Evolutionary conservation across 257 asterid genomes (phyloP), one percentile per base, ranked within the genome.

Genomic region (Parsonsia alboflavescens): DNA sequence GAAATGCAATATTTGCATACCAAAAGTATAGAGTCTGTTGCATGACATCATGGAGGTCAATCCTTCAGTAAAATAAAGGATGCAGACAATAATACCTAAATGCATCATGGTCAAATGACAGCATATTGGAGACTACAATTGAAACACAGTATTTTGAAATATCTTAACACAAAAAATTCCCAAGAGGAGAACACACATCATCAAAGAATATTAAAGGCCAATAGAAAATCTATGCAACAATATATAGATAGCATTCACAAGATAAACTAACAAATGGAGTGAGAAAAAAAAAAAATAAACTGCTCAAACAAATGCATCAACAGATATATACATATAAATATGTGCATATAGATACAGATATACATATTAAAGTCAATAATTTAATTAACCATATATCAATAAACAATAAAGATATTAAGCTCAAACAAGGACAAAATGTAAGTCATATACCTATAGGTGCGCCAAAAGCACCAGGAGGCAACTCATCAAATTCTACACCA

Each of bases 401-500:
- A 28, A 19, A 58, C 52, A 76, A 26, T 16, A 28, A 22, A 73
- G 46, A 10, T 41, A 49, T 75, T 41, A 72, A 63, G 16, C 33
- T 52, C 70, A 54, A 48, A 70, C 42, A 66, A 71, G 56, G 71
- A 64, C 17, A 67, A 7, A 19, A 54, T 3, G 61, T 22, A 76
- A 45, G 28, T 63, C 21, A 65, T 52, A 44, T 92, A 95, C 98
- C 98, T 82, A 95, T 90, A 79, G 98, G 96, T 46, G 96, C 78
- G 75, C 94, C 97, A 87, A 95, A 95, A 75, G 99, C 98, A 80
- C 96, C 98, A 78, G 99, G 98, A 16, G 99, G 99, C 73, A 87
- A 82, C 79, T 88, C 96, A 84, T 93, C 99, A 79, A 95, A 95
- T 83, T 95, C 96, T 70, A 91, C 87, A 46, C 99, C 99, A 70